Percentiles rank a stretch among this genome's conserved stretches.
These are phyloP conservation scores for Strobilomyces echinocephalus DNA, from an alignment of 768 basidiomycete genomes.

Conservation along the genomic window DNA sequence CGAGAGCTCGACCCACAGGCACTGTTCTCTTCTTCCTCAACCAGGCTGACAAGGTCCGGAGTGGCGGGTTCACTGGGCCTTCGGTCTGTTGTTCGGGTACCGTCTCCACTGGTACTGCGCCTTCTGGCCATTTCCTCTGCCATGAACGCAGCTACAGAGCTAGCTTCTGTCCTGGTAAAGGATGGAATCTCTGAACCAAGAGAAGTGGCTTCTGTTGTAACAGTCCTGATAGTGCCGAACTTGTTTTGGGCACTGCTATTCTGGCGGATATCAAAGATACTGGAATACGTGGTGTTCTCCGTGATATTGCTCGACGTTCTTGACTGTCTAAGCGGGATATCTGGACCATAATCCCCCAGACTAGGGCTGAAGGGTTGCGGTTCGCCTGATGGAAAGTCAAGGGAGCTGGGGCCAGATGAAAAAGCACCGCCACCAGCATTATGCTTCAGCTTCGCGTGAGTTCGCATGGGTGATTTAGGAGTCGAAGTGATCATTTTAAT, in stretches of 20 bases:
- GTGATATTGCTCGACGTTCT: slow-evolving; percentile 59
- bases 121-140: slow-evolving; percentile 38
- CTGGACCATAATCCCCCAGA: slow-evolving; percentile 30
- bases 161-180: slow-evolving; percentile 61
- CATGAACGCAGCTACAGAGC: slow-evolving; percentile 48
- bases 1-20: slow-evolving; percentile 47
- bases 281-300: slow-evolving; percentile 54
- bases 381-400: slow-evolving; percentile 32
- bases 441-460: slow-evolving; percentile 27
- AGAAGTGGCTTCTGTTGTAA: slow-evolving; percentile 77
- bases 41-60: slow-evolving; percentile 61
- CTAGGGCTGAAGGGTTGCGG: slow-evolving; percentile 34
- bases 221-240: slow-evolving; percentile 77
- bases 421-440: slow-evolving; percentile 5
- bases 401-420: slow-evolving; percentile 17
- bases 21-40: slow-evolving; percentile 60
- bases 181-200: slow-evolving; percentile 56
- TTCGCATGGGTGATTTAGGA: slow-evolving; percentile 51
- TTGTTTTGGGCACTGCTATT: slow-evolving; percentile 47
- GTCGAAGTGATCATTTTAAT: slow-evolving; percentile 32
- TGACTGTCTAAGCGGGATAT: slow-evolving; percentile 51
- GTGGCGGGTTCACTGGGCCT: slow-evolving; percentile 58
- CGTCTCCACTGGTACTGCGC: slow-evolving; percentile 25
- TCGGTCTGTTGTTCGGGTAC: slow-evolving; percentile 45
- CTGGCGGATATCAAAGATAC: slow-evolving; percentile 51